Evolutionary conservation across 164 flowering plant genomes (phyloP), one percentile per base, ranked within the genome.

Genomic region (Cinnamomum micranthum): DNA sequence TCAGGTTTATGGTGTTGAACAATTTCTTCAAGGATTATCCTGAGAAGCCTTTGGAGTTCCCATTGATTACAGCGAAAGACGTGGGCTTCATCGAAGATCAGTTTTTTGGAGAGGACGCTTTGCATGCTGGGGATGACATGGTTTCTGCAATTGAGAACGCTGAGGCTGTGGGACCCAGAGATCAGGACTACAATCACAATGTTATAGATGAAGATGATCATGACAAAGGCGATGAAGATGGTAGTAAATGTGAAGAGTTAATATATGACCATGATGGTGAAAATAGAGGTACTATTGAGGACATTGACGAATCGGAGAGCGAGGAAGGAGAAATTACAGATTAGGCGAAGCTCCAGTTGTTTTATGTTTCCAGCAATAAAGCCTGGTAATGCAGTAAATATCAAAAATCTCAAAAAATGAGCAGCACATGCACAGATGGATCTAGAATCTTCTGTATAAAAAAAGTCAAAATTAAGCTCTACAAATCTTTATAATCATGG

Each of bases 1-100:
- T 95, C 70, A 82, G 92, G 83, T 92, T 93, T 82, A 87, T 92
- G 92, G 88, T 82, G 41, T 80, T 81, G 76, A 93, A 95, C 75
- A 82, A 86, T 33, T 91, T 88, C 81, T 87, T 95, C 79, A 86
- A 86, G 78, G 87, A 90, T 70, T 79, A 78, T 81, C 90, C 93
- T 10, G 90, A 87, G 31, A 84, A 85, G 74, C 83, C 87, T 59
- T 72, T 91, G 82, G 81, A 81, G 62, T 90, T 85, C 74, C 98
- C 99, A 3, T 2, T 24, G 23, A 87, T 88, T 7, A 35, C 81
- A 1, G 83, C 88, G 58, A 82, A 81, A 82, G 94, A 85, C 41
- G 66, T 60, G 41, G 87, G 67, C 2, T 35, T 12, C 51, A 76
- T 55, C 24, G 72, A 58, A 31, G 76, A 67, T n/a, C 51, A 50